phyloP scores from a whole-genome alignment of 768 basidiomycete species.

The Fistulinella prunicolor region DNA sequence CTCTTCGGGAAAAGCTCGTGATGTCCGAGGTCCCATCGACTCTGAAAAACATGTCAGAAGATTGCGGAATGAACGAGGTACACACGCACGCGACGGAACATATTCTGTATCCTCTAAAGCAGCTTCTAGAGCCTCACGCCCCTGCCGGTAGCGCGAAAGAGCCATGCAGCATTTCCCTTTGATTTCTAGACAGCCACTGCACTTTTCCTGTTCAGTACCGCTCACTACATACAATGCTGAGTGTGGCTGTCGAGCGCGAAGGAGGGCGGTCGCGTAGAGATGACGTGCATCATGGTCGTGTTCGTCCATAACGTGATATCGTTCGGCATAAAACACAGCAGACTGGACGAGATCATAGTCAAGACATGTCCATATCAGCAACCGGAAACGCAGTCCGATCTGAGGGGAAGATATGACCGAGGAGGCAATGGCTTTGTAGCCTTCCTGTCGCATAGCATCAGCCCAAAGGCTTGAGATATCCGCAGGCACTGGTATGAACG shows the following conservation, averaged over 20 bases:
- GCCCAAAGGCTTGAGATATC: slow-evolving; percentile 33
- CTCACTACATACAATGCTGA: slow-evolving; percentile 74
- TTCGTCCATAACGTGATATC: slow-evolving; percentile 70
- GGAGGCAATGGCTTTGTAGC: slow-evolving; percentile 26
- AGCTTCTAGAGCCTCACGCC: slow-evolving; percentile 66
- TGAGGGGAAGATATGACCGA: slow-evolving; percentile 48
- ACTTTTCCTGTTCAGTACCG: slow-evolving; percentile 55
- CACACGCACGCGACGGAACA: slow-evolving; percentile 54
- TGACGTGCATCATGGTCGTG: slow-evolving; percentile 78
- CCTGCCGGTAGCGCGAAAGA: slow-evolving; percentile 75
- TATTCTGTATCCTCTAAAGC: slow-evolving; percentile 52
- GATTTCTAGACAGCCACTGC: slow-evolving; percentile 75
- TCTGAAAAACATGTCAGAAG: slow-evolving; percentile 36
- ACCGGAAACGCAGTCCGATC: slow-evolving; percentile 66
- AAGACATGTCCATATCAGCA: slow-evolving; percentile 79
- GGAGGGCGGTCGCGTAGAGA: slow-evolving; percentile 76
- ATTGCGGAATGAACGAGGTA: slow-evolving; percentile 2
- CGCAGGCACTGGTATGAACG: slow-evolving; percentile 18
- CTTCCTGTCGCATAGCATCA: slow-evolving; percentile 57
- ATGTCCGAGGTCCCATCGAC: slow-evolving; percentile 51
- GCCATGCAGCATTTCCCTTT: slow-evolving; percentile 71
- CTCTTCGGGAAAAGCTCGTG: slow-evolving; percentile 65
- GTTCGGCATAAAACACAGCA: slow-evolving; percentile 87
- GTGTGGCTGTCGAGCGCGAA: slow-evolving; percentile 66
- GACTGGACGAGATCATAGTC: slow-evolving; percentile 76